A percentile compares a stretch with the other conserved stretches of the same genome.
Evolutionary conservation across 495 filamentous ascomycete species (phyloP).

Genomic region (Trichoderma gamsii): DNA sequence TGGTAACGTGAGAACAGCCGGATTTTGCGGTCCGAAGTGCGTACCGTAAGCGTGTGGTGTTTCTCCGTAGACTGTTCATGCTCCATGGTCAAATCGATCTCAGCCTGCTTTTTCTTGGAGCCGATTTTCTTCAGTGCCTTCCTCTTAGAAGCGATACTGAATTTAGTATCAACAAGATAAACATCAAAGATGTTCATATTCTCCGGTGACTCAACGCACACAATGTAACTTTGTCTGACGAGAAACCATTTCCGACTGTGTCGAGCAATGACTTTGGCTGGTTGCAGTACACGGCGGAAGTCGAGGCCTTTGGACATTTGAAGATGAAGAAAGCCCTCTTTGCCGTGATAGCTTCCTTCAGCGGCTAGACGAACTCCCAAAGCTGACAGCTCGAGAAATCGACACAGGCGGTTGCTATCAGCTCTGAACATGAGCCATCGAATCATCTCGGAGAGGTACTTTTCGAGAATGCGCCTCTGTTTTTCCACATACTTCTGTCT

Average conservation of each 20-base stretch:
- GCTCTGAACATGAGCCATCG: constrained; percentile 90
- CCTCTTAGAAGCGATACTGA: constrained; percentile 69
- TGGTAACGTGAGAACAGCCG: constrained; percentile 92
- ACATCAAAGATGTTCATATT: constrained; percentile 99
- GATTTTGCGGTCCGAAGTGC: constrained; percentile 81
- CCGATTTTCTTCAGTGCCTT: constrained; percentile 60
- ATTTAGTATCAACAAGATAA: constrained; percentile 84
- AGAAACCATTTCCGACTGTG: constrained; percentile 96
- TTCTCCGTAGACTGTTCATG: constrained; percentile 42
- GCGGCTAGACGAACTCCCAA: constrained; percentile 91
- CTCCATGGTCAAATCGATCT: constrained; percentile 46
- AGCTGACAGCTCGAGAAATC: constrained; percentile 91
- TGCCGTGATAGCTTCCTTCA: constrained; percentile 94
- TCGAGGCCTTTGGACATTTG: constrained; percentile 87
- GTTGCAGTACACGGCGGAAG: constrained; percentile 73
- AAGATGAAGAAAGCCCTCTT: constrained; percentile 90
- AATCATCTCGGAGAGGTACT: constrained; percentile 91
- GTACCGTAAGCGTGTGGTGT: constrained; percentile 76
- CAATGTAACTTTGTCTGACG: constrained; percentile 94
- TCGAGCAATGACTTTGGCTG: constrained; percentile 65
- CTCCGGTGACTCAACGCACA: constrained; percentile 94
- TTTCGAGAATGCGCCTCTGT: constrained; percentile 81
- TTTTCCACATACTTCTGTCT: constrained; percentile 50
- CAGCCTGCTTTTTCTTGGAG: constrained; percentile 41
- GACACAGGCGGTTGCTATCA: constrained; percentile 92